phyloP scores from a whole-genome alignment of 2,329 filamentous ascomycete genomes.

The Hymenoscyphus linearis region DNA sequence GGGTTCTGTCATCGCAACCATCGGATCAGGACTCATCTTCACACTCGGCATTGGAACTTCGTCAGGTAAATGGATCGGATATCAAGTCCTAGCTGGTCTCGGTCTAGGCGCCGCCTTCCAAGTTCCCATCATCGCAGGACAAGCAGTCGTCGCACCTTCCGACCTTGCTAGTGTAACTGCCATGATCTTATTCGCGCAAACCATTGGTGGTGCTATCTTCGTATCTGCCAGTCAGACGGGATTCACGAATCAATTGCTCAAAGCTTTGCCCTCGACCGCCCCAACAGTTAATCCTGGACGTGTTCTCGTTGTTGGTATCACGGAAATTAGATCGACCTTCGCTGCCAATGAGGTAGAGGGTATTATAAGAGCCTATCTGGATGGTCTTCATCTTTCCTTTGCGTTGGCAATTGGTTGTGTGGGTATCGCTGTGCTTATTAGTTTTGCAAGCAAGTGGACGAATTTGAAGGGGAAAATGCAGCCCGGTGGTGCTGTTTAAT shows the following conservation, averaged over 20 bases:
- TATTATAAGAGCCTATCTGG: conserved; percentile 57
- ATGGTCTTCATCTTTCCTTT: conserved; percentile 57
- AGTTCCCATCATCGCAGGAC: conserved; percentile 34
- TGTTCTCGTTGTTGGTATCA: conserved; percentile 44
- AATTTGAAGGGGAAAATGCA: conserved; percentile 28
- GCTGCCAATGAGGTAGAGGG: conserved; percentile 41
- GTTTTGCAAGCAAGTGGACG: conserved; percentile 35
- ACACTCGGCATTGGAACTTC: conserved; percentile 43
- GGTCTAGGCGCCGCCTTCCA: conserved; percentile 53
- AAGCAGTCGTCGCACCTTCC: conserved; percentile 34
- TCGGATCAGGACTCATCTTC: conserved; percentile 49
- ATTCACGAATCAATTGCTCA: conserved; percentile 42
- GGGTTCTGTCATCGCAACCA: conserved; percentile 27
- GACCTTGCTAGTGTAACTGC: conserved; percentile 45
- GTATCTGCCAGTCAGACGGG: conserved; percentile 44
- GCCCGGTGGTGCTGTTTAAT: conserved; percentile 16
- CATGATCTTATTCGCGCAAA: conserved; percentile 43
- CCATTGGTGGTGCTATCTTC: conserved; percentile 46
- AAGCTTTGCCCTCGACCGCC: conserved; percentile 31
- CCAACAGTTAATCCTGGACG: conserved; percentile 35
- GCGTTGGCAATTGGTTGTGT: conserved; percentile 50
- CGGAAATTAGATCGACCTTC: conserved; percentile 51
- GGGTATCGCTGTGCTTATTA: conserved; percentile 36
- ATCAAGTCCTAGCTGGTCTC: conserved; percentile 50
- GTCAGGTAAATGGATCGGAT: conserved; percentile 50